Evolutionary conservation across 2,329 filamentous ascomycete genomes (phyloP).

Genomic region (Aspergillus sergii): DNA sequence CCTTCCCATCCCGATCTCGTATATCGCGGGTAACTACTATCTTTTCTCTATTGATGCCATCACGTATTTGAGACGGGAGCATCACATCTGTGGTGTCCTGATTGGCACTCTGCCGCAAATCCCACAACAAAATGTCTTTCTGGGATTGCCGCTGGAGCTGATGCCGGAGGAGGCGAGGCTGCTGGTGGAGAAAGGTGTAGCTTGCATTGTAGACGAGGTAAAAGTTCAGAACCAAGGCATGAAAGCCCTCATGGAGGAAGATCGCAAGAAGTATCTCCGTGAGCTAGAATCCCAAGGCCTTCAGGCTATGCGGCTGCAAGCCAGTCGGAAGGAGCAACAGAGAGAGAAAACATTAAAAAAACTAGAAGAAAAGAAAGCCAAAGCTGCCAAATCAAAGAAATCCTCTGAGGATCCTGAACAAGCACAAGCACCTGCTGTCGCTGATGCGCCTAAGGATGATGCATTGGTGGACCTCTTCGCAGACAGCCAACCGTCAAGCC

Average conservation of each 20-base stretch:
- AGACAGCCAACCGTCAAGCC: constrained; percentile 9
- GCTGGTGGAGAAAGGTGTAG: constrained; percentile 75
- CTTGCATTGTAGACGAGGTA: constrained; percentile 78
- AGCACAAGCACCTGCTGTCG: constrained; percentile 4
- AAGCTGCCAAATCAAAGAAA: constrained; percentile 27
- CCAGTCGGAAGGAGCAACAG: constrained; percentile 52
- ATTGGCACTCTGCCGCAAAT: constrained; percentile 88
- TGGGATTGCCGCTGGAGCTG: constrained; percentile 83
- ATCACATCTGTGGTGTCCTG: constrained; percentile 84
- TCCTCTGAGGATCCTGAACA: constrained; percentile 20
- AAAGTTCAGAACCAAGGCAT: constrained; percentile 69
- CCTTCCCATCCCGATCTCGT: constrained; percentile 75
- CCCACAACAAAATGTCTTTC: constrained; percentile 92
- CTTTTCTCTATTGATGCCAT: constrained; percentile 85
- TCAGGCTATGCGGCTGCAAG: constrained; percentile 50
- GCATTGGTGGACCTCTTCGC: constrained; percentile 30
- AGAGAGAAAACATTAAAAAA: constrained; percentile 55
- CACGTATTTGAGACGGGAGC: constrained; percentile 72
- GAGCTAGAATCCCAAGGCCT: constrained; percentile 58
- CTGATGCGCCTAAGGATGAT: constrained; percentile 14
- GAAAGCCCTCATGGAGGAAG: constrained; percentile 57
- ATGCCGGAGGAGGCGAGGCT: constrained; percentile 86
- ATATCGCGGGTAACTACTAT: constrained; percentile 78
- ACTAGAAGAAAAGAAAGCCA: constrained; percentile 44
- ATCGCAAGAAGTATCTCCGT: constrained; percentile 64